phyloP scores from a whole-genome alignment of 306 rosid species.

The Malus asiatica region DNA sequence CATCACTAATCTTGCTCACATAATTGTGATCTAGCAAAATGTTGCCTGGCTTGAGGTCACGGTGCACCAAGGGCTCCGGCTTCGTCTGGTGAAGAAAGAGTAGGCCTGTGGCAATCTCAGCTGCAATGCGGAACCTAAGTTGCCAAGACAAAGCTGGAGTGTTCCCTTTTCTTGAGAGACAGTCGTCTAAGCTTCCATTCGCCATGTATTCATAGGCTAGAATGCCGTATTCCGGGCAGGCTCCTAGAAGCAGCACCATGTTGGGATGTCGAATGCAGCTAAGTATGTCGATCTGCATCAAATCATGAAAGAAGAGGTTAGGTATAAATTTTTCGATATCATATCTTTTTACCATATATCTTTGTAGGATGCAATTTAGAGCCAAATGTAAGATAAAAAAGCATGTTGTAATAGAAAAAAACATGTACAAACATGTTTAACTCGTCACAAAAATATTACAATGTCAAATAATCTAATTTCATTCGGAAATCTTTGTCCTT shows the following conservation, averaged over 20 bases:
- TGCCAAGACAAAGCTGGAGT: conserved; percentile 53
- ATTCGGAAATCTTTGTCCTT: too few relatives aligned
- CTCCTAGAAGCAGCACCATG: conserved; percentile 95
- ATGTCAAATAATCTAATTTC: neutral
- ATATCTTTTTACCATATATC: neutral
- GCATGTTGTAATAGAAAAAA: neutral
- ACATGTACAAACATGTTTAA: too few relatives aligned
- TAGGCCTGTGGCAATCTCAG: conserved; percentile 75
- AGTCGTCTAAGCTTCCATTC: conserved; percentile 83
- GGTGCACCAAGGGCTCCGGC: conserved; percentile 94
- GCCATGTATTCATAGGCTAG: conserved; percentile 87
- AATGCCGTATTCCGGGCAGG: conserved; percentile 82
- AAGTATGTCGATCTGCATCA: conserved; percentile 73
- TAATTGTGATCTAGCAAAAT: conserved; percentile 69
- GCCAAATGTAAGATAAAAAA: neutral
- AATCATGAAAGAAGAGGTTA: neutral
- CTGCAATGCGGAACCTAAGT: conserved; percentile 63
- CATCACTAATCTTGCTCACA: conserved; percentile 78
- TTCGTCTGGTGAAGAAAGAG: conserved; percentile 89
- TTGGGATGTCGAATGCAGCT: conserved; percentile 93
- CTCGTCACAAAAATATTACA: neutral
- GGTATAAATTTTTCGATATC: neutral
- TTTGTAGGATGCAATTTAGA: neutral
- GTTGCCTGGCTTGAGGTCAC: conserved; percentile 90
- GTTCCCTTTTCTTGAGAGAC: conserved; percentile 46